A percentile compares a stretch with the other conserved stretches of the same genome.
phyloP scores from a whole-genome alignment of 2,329 filamentous ascomycete genomes.

The Phyllosticta paracitricarpa region DNA sequence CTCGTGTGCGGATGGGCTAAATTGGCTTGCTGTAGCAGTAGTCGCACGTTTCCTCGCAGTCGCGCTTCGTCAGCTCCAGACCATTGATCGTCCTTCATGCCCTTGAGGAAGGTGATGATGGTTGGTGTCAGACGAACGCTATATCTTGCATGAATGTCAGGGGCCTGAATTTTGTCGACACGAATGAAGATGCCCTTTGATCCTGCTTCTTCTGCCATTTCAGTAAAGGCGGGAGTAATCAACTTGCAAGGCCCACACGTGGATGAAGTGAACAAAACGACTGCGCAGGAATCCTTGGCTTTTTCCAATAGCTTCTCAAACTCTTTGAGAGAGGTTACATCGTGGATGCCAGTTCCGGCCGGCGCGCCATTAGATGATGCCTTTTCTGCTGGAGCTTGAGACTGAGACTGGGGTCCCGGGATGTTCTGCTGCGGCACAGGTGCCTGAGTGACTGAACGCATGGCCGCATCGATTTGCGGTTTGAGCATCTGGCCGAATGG shows the following conservation, averaged over 20 bases:
- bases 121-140: conserved; percentile 71
- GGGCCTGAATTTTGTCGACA: conserved; percentile 63
- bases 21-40: conserved; percentile 65
- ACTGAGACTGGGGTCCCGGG: conserved; percentile 9
- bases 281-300: conserved; percentile 58
- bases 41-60: conserved; percentile 60
- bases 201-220: conserved; percentile 64
- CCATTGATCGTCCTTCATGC: conserved; percentile 71
- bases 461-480: conserved; percentile 59
- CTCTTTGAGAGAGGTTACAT: conserved; percentile 48
- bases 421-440: conserved; percentile 32
- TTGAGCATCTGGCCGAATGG: conserved; percentile 82
- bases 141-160: conserved; percentile 55
- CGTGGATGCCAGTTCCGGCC: conserved; percentile 42
- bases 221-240: conserved; percentile 72
- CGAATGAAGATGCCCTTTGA: conserved; percentile 66
- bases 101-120: conserved; percentile 74
- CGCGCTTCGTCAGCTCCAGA: conserved; percentile 52
- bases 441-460: conserved; percentile 53
- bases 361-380: conserved; percentile 3
- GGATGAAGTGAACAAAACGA: conserved; percentile 86
- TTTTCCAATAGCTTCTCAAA: conserved; percentile 50
- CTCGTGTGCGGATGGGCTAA: conserved; percentile 66
- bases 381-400: conserved; percentile 3
- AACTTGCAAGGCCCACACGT: conserved; percentile 78